phyloP scores from a whole-genome alignment of 352 stramenopile genomes.

The Pythium volutum region DNA sequence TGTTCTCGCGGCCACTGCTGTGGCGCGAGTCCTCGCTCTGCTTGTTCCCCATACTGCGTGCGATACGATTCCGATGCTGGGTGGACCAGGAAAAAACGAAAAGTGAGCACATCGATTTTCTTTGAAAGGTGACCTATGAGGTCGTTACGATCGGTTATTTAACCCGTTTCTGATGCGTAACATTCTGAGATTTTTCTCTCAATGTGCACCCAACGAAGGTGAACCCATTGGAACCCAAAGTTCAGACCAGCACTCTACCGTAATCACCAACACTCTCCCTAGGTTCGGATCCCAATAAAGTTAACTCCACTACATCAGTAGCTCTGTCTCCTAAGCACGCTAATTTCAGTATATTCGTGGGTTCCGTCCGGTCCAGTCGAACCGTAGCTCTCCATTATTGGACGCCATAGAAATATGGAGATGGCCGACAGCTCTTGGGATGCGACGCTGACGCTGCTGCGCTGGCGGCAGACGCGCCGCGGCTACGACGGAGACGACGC shows the following conservation, averaged over 20 bases:
- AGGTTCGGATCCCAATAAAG: background rate
- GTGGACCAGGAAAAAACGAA: background rate
- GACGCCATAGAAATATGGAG: background rate
- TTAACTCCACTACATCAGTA: background rate
- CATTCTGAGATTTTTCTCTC: background rate
- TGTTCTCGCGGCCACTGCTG: slow-evolving; percentile 7
- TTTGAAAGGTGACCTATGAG: background rate
- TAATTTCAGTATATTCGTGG: background rate
- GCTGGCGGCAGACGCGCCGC: slow-evolving; percentile 57
- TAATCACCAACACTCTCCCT: background rate
- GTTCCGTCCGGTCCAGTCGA: background rate
- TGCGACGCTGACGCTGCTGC: slow-evolving; percentile 55
- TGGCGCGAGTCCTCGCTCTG: background rate
- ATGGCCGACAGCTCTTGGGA: slow-evolving; percentile 28
- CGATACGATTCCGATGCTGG: too few relatives aligned
- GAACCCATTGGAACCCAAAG: slow-evolving; percentile 6
- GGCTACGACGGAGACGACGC: slow-evolving; percentile 47
- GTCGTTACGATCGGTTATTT: slow-evolving; percentile 7
- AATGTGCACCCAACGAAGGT: background rate
- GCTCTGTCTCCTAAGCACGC: background rate
- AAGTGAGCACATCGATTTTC: background rate
- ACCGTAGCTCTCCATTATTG: background rate
- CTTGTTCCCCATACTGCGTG: slow-evolving; percentile 12
- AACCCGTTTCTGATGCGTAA: slow-evolving; percentile 2
- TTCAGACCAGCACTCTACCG: background rate